Evolutionary conservation across 1,284 basidiomycete genomes (phyloP), one percentile per base, ranked within the genome.

Genomic region (Tilletiopsis washingtonensis): DNA sequence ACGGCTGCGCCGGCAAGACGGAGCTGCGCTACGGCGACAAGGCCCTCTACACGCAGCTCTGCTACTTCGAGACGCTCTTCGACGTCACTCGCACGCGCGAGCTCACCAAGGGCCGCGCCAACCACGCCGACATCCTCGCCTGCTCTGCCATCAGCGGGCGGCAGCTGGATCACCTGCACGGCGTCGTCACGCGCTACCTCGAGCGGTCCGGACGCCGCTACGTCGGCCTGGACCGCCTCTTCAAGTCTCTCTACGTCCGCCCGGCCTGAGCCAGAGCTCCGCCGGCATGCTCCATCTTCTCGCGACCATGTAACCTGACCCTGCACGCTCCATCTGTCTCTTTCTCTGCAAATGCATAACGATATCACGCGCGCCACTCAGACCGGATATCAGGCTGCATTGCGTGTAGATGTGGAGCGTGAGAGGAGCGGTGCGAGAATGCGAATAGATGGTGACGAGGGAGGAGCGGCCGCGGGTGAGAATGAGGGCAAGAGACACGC

Each of bases 1-100:
- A 45, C 2, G 53, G 61, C 4, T 73, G 70, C 54, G 45, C 57
- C 11, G 70, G 69, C 21, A 43, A 52, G 4, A 55, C 59, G 0
- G 53, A 53, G 37, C 55, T 40, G 1, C 23, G 43, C 23, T 73
- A 70, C 55, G 43, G 49, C 14, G 69, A 73, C 53, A 70, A 70
- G 45, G 51, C 56, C 39, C 56, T 73, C 20, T 73, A 73, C 57
- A 61, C 61, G 29, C 70, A 73, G 51, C 57, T 73, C 17, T 51
- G 64, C 43, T 73, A 67, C 46, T 61, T 60, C 15, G 62, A 60
- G 29, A 56, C 54, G 27, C 54, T 71, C n/a, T 57, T 71, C 24
- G 66, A 71, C 43, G 53, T 43, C 4, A 36, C 39, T 4, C 36
- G 56, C 4, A 43, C 39, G 2, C 37, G 49, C 5, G 43, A 47